phyloP scores from a whole-genome alignment of 1,284 basidiomycete species.

The Cryptococcus sp. region DNA sequence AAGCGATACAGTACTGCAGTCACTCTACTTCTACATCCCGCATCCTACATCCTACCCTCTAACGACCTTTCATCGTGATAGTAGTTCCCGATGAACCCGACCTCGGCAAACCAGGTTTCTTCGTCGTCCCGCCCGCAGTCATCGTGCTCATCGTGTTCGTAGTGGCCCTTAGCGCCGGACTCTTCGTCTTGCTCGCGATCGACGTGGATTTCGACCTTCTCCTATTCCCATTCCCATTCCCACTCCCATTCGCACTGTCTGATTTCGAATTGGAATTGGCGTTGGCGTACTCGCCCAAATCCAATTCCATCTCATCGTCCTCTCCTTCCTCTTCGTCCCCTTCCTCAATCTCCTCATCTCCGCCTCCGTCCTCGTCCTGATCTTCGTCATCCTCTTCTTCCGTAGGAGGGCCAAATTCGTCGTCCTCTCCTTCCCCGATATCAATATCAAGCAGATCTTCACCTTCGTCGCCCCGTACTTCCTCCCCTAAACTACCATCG shows the following conservation, averaged over 20 bases:
- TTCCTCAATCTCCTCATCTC: slow-evolving; percentile 2
- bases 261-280: not conserved
- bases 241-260: not conserved
- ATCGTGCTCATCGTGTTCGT: not conserved
- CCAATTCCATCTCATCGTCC: not conserved
- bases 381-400: slow-evolving; percentile 12
- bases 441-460: slow-evolving; percentile 32
- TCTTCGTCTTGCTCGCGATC: not conserved
- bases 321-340: slow-evolving; percentile 7
- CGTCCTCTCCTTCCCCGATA: slow-evolving; percentile 32
- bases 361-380: slow-evolving; percentile 15
- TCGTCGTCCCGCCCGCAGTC: not conserved
- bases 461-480: slow-evolving; percentile 37
- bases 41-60: too few relatives aligned
- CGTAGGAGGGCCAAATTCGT: slow-evolving; percentile 22
- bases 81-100: too few relatives aligned
- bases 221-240: not conserved
- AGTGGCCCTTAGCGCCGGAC: not conserved
- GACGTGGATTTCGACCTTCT: not conserved
- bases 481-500: slow-evolving; percentile 18
- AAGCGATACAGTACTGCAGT: too few relatives aligned
- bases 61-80: too few relatives aligned
- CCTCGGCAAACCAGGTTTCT: not conserved
- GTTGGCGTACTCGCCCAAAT: not conserved
- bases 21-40: too few relatives aligned